These are phyloP conservation scores for Mollisiaceae sp. DNA, from an alignment of 2,329 filamentous ascomycete species.

Conservation along the genomic window DNA sequence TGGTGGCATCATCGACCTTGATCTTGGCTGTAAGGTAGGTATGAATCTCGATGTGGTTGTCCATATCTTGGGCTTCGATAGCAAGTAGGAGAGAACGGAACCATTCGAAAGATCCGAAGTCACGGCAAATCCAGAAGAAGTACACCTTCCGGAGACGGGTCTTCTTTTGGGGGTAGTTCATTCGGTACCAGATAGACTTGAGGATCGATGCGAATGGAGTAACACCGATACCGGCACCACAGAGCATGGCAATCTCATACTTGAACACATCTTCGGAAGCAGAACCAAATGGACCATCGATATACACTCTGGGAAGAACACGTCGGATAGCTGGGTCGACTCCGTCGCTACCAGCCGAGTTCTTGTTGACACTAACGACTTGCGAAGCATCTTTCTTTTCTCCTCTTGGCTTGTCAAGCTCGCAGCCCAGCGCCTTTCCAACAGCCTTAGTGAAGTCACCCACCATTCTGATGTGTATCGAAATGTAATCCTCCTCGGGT, in stretches of 20 bases:
- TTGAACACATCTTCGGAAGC: constrained; percentile 91
- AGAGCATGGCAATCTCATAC: constrained; percentile 80
- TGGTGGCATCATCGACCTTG: constrained; percentile 83
- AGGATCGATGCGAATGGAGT: constrained; percentile 87
- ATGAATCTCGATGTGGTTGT: constrained; percentile 86
- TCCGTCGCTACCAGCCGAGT: constrained; percentile 52
- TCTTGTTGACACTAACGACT: constrained; percentile 70
- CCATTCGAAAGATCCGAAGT: constrained; percentile 90
- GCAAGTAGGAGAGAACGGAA: constrained; percentile 83
- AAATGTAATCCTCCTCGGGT: constrained; percentile 89
- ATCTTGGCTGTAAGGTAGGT: constrained; percentile 88
- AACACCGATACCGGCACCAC: constrained; percentile 82
- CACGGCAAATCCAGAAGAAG: constrained; percentile 91
- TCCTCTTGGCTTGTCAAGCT: constrained; percentile 64
- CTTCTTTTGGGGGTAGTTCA: constrained; percentile 84
- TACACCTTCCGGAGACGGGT: constrained; percentile 84
- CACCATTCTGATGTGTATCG: constrained; percentile 82
- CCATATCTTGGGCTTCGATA: constrained; percentile 84
- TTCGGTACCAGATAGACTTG: constrained; percentile 92
- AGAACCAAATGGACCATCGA: constrained; percentile 85
- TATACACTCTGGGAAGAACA: constrained; percentile 78
- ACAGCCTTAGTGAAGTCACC: constrained; percentile 80
- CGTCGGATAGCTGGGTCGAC: constrained; percentile 74
- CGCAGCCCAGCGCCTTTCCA: constrained; percentile 74
- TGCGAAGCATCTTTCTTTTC: constrained; percentile 59